Evolutionary conservation across 2,329 filamentous ascomycete genomes (phyloP).

Genomic region (Diaporthe citriasiana): DNA sequence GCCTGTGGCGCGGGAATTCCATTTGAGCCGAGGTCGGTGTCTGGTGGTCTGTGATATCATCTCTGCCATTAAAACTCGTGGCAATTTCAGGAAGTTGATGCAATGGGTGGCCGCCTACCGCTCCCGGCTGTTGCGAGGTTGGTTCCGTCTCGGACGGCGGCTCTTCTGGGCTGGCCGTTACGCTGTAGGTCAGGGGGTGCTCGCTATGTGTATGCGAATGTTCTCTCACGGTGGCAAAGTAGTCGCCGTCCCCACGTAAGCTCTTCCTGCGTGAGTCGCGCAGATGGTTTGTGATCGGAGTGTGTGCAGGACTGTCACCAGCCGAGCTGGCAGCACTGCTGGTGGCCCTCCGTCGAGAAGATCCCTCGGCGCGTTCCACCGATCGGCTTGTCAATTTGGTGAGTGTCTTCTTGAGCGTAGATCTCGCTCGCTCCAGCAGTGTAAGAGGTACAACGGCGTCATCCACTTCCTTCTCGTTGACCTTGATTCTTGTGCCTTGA

Average conservation of each 20-base stretch:
- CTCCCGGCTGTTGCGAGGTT: conserved; percentile 56
- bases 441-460: conserved; percentile 91
- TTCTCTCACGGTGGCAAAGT: conserved; percentile 60
- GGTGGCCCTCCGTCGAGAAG: conserved; percentile 67
- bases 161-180: conserved; percentile 76
- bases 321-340: conserved; percentile 77
- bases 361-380: conserved; percentile 69
- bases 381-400: conserved; percentile 72
- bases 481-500: conserved; percentile 88
- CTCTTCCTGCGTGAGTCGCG: conserved; percentile 67
- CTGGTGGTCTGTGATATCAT: conserved; percentile 51
- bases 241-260: conserved; percentile 65
- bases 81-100: conserved; percentile 52
- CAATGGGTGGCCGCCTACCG: conserved; percentile 53
- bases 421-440: conserved; percentile 86
- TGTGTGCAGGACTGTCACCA: conserved; percentile 64
- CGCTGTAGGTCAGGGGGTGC: conserved; percentile 82
- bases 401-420: conserved; percentile 78
- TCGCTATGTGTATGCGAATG: conserved; percentile 64
- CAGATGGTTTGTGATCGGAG: conserved; percentile 66
- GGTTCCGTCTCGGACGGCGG: conserved; percentile 52
- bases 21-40: conserved; percentile 50
- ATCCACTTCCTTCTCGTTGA: conserved; percentile 91
- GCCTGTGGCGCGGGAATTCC: conserved; percentile 57
- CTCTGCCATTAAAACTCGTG: conserved; percentile 54